Evolutionary conservation across 106 monocot species (phyloP), one percentile per base, ranked within the genome.

Genomic region (Triglochin maritima): DNA sequence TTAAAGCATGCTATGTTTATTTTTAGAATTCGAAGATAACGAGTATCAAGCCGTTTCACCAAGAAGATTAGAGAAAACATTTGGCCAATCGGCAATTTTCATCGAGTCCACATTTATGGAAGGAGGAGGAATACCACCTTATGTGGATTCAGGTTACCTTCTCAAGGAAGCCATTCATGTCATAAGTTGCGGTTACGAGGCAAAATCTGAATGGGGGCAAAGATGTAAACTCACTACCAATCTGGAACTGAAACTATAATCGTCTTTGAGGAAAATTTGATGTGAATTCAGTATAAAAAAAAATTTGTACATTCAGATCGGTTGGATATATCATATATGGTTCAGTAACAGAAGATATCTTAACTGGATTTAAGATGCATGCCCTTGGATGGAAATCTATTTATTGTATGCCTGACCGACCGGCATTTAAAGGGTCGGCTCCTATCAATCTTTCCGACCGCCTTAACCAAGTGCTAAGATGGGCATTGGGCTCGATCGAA

Each of bases 391-490:
- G 91, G 91, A 82, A 76, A 69, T 92, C 92, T 7, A 85, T 87
- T 56, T 92, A 87, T 60, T 92, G 91, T 82, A 92, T 92, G 91
- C 91, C 91, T 7, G 76, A 73, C 13, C 82, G 87, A 14, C 91
- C 91, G 17, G 84, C 84, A 10, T 92, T 92, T 59, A 92, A 92
- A 69, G 91, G 91, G 63, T 87, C 91, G 46, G 91, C 93, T 13
- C 88, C 93, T 5, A 93, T 93, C 73, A 93, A 93, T 80, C 81
- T 93, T 56, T 88, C 93, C 87, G 87, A 91, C 64, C 91, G 91
- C 71, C 80, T 91, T 45, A 85, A 92, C 58, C 91, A 87, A 70
- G 87, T 92, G 73, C 80, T 87, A 6, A 77, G 85, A 62, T 92
- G 87, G 91, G 90, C 90, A 17, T 69, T 91, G 46, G 87, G 91